Conservation (phyloP, 2,329 filamentous ascomycete genomes). For the Cercospora sp. region DNA sequence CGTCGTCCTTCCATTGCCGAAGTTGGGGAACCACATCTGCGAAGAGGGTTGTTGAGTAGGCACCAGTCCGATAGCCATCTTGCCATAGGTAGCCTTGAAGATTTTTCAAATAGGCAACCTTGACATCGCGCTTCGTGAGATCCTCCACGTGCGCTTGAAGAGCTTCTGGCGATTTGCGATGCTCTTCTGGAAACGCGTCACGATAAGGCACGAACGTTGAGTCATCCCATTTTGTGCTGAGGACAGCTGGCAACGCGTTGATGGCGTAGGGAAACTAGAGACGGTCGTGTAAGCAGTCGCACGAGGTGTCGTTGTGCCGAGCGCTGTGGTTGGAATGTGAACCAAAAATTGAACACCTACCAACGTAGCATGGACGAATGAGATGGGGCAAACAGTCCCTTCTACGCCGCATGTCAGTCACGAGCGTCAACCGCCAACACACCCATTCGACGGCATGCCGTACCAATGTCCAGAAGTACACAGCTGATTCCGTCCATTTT, state of each 20-base stretch:
- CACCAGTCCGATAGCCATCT: slow-evolving; percentile 68
- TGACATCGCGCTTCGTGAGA: slow-evolving; percentile 70
- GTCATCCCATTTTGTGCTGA: slow-evolving; percentile 67
- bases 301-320: not conserved
- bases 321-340: slow-evolving; percentile 14
- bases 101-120: slow-evolving; percentile 73
- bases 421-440: not conserved
- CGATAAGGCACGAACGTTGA: slow-evolving; percentile 66
- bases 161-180: slow-evolving; percentile 58
- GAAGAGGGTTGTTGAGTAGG: slow-evolving; percentile 72
- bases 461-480: slow-evolving; percentile 44
- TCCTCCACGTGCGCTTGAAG: slow-evolving; percentile 68
- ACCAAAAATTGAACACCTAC: slow-evolving; percentile 54
- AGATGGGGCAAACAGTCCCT: slow-evolving; percentile 80
- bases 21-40: slow-evolving; percentile 63
- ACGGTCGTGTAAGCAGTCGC: slow-evolving; percentile 6
- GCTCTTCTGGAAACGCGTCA: slow-evolving; percentile 67
- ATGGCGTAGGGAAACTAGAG: slow-evolving; percentile 73
- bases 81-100: slow-evolving; percentile 80
- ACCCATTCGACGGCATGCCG: slow-evolving; percentile 6
- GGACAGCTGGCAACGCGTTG: slow-evolving; percentile 61
- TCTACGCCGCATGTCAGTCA: slow-evolving; percentile 51
- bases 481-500: slow-evolving; percentile 35
- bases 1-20: slow-evolving; percentile 56
- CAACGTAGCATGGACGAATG: slow-evolving; percentile 79